Conservation (phyloP, 2,329 filamentous ascomycete genomes). For the Aspergillus latus region DNA sequence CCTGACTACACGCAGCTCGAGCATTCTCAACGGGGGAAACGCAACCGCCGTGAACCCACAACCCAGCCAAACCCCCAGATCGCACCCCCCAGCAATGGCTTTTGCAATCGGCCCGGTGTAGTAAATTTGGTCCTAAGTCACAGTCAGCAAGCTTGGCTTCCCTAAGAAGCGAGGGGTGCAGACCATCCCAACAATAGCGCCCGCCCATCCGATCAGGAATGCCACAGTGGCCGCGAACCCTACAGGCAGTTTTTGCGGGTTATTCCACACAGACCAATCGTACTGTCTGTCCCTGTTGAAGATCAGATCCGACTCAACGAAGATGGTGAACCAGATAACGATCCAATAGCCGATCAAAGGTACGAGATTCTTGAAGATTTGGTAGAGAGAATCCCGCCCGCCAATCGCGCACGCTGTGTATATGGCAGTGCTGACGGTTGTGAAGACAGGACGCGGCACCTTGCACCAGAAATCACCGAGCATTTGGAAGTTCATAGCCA, state of each 20-base stretch:
- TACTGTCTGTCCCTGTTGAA: constrained; percentile 42
- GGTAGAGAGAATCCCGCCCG: constrained; percentile 45
- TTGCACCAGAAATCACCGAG: constrained; percentile 39
- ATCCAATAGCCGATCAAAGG: constrained; percentile 51
- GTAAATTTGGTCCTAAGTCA: constrained; percentile 38
- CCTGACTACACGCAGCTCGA: constrained; percentile 34
- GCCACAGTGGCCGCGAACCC: constrained; percentile 43
- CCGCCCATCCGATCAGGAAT: constrained; percentile 43
- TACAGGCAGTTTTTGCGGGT: constrained; percentile 38
- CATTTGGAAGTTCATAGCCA: constrained; percentile 47
- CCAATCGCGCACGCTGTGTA: constrained; percentile 47
- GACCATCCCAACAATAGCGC: constrained; percentile 44
- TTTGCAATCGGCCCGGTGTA: constrained; percentile 40
- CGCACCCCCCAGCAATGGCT: constrained; percentile 32
- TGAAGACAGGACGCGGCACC: constrained; percentile 46
- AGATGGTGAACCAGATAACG: constrained; percentile 44
- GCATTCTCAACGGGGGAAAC: constrained; percentile 37
- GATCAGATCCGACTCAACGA: constrained; percentile 44
- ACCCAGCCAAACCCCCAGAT: constrained; percentile 40
- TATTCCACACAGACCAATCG: constrained; percentile 46
- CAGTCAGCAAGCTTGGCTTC: constrained; percentile 4
- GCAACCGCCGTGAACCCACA: constrained; percentile 35
- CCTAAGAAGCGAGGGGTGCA: background rate
- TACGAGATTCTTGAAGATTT: constrained; percentile 48
- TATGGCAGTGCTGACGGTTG: constrained; percentile 41